Conservation (phyloP, 2,329 filamentous ascomycete genomes). For the Diaporthe batatas region DNA sequence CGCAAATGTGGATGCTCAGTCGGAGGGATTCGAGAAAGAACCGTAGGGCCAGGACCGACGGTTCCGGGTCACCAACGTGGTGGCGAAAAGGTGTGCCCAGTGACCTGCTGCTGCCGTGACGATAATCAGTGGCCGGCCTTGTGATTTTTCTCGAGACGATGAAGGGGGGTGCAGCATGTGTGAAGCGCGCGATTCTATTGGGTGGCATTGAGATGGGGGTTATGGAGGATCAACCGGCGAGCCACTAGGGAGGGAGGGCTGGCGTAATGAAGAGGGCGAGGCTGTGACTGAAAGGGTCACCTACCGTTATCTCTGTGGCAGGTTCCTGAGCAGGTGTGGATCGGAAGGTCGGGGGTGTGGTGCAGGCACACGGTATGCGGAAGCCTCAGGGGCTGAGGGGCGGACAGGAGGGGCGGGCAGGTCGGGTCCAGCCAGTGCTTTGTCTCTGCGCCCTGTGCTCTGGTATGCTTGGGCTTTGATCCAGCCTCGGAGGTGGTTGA, state of each 20-base stretch:
- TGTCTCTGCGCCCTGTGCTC: conserved; percentile 35
- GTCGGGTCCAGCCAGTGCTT: conserved; percentile 24
- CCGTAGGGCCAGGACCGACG: conserved; percentile 30
- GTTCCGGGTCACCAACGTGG: conserved; percentile 37
- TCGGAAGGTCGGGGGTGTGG: conserved; percentile 17
- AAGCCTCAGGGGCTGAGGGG: neutral
- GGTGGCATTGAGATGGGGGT: conserved; percentile 40
- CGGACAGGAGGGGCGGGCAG: neutral
- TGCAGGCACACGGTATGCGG: conserved; percentile 35
- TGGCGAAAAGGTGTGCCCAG: conserved; percentile 45
- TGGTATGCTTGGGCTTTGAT: conserved; percentile 28
- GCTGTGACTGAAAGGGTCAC: conserved; percentile 31
- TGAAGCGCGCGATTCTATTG: conserved; percentile 43
- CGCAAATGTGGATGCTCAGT: neutral
- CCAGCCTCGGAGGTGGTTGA: conserved; percentile 18
- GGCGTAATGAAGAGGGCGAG: conserved; percentile 40
- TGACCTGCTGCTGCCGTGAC: conserved; percentile 45
- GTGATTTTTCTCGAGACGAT: conserved; percentile 44
- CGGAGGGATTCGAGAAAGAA: neutral
- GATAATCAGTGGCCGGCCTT: conserved; percentile 45
- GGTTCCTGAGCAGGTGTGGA: conserved; percentile 27
- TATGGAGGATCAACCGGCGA: conserved; percentile 42
- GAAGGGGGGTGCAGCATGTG: conserved; percentile 41
- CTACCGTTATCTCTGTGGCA: conserved; percentile 30
- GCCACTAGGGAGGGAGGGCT: conserved; percentile 43